phyloP scores from a whole-genome alignment of 2,329 filamentous ascomycete genomes.

The Septoria petroselini region DNA sequence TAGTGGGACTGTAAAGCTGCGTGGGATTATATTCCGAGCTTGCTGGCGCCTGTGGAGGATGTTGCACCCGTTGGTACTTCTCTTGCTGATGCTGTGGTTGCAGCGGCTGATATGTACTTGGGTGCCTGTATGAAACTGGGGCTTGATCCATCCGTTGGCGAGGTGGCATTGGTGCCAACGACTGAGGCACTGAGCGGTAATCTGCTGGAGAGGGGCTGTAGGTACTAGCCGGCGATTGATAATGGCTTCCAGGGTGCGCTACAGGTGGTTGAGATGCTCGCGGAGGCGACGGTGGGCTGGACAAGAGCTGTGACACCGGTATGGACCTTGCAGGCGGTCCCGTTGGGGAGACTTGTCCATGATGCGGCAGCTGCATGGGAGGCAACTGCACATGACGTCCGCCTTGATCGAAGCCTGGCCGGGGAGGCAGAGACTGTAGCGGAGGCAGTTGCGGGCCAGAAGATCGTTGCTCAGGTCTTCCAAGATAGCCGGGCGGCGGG shows the following conservation, averaged over 20 bases:
- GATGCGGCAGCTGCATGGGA: constrained; percentile 41
- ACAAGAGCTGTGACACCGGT: constrained; percentile 30
- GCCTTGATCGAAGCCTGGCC: constrained; percentile 15
- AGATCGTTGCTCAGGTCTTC: constrained; percentile 40
- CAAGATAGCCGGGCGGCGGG: constrained; percentile 41
- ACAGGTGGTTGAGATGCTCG: constrained; percentile 9
- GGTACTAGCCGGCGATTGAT: constrained; percentile 11
- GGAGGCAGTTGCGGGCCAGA: constrained; percentile 41
- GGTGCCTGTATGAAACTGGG: constrained; percentile 17
- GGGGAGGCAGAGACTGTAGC: constrained; percentile 27
- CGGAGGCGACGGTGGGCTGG: constrained; percentile 36
- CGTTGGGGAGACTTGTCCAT: constrained; percentile 29
- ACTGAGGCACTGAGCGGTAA: constrained; percentile 31
- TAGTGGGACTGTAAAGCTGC: constrained; percentile 21
- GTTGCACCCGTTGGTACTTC: constrained; percentile 11
- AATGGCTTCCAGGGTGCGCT: constrained; percentile 30
- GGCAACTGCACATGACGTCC: constrained; percentile 34
- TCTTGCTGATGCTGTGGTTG: constrained; percentile 12
- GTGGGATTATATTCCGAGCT: constrained; percentile 8
- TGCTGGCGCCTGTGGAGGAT: constrained; percentile 18
- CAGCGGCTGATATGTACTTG: too few relatives aligned
- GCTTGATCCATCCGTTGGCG: constrained; percentile 25
- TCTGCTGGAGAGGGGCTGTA: constrained; percentile 18
- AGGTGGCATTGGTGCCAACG: constrained; percentile 17
- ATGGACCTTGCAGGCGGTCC: constrained; percentile 23